phyloP scores from a whole-genome alignment of 2,329 filamentous ascomycete genomes.

The Claviceps sp. region DNA sequence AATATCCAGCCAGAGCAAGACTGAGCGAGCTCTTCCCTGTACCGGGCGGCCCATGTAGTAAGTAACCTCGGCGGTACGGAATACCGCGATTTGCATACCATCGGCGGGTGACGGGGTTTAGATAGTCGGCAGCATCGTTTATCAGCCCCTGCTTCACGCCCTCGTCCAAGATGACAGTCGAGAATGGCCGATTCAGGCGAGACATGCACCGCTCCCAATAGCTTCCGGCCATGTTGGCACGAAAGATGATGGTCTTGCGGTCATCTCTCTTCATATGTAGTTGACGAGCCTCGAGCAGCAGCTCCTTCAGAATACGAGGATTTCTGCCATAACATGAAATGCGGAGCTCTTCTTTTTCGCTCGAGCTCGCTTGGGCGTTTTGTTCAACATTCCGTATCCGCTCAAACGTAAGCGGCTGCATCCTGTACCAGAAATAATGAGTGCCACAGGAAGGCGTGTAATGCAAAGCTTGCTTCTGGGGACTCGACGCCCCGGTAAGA shows the following conservation, averaged over 20 bases:
- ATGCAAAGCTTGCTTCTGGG: conserved; percentile 33
- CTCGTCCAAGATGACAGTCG: conserved; percentile 51
- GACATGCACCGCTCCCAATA: conserved; percentile 51
- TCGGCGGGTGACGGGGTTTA: conserved; percentile 46
- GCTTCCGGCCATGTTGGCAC: conserved; percentile 35
- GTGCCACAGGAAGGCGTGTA: conserved; percentile 56
- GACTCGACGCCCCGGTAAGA: conserved; percentile 9
- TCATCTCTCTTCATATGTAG: conserved; percentile 44
- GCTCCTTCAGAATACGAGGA: conserved; percentile 46
- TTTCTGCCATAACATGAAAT: conserved; percentile 49
- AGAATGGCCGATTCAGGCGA: conserved; percentile 45
- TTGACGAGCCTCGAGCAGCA: conserved; percentile 44
- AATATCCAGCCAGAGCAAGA: conserved; percentile 55
- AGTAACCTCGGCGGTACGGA: conserved; percentile 71
- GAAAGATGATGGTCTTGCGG: conserved; percentile 52
- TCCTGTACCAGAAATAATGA: conserved; percentile 56
- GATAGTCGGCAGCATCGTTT: conserved; percentile 48
- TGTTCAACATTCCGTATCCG: conserved; percentile 35
- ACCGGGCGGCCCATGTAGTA: conserved; percentile 68
- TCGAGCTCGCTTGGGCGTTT: conserved; percentile 22
- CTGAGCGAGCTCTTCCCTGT: conserved; percentile 66
- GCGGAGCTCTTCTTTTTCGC: conserved; percentile 43
- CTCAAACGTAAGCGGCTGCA: conserved; percentile 43
- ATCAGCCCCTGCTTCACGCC: conserved; percentile 45
- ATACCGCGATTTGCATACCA: conserved; percentile 81